Percentiles rank a stretch among this genome's conserved stretches.
These are phyloP conservation scores for Candida pseudofarinosa DNA, from an alignment of 805 yeast genomes.

Conservation along the genomic window DNA sequence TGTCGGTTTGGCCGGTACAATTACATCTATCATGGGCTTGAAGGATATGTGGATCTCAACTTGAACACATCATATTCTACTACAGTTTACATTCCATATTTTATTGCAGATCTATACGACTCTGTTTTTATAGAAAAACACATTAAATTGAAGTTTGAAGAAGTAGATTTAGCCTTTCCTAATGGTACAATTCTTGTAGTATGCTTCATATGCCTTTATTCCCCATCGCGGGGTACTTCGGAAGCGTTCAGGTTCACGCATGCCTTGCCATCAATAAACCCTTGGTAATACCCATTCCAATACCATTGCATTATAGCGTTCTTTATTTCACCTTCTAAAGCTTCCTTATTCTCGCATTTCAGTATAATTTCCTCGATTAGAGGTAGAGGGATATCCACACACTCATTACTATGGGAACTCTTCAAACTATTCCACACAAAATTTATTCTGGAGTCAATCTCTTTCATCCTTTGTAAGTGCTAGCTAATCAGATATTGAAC, in stretches of 20 bases:
- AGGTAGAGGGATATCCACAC: slow-evolving; percentile 10
- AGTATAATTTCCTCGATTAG: slow-evolving; percentile 14
- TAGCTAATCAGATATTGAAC: no score
- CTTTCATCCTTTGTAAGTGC: slow-evolving; percentile 1
- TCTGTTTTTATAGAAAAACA: neutral
- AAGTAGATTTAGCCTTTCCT: no score
- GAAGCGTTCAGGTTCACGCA: neutral
- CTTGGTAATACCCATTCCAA: slow-evolving; percentile 32
- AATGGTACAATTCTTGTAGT: no score
- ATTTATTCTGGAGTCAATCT: neutral
- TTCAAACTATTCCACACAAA: slow-evolving; percentile 1
- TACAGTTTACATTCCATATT: neutral
- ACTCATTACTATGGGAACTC: neutral
- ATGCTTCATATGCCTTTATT: no score
- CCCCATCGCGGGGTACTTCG: no score
- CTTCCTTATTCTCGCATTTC: slow-evolving; percentile 9
- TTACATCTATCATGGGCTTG: slow-evolving; percentile 76
- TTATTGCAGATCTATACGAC: neutral
- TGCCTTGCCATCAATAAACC: slow-evolving; percentile 8
- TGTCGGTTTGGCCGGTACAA: slow-evolving; percentile 78
- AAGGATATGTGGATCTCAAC: slow-evolving; percentile 56
- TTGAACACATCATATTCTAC: neutral
- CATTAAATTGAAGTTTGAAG: neutral
- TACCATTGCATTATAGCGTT: slow-evolving; percentile 23
- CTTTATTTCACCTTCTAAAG: slow-evolving; percentile 21